Percentiles rank a stretch among this genome's conserved stretches.
These are phyloP conservation scores for Fusarium fracticaudum DNA, from an alignment of 2,329 filamentous ascomycete genomes.

Conservation along the genomic window DNA sequence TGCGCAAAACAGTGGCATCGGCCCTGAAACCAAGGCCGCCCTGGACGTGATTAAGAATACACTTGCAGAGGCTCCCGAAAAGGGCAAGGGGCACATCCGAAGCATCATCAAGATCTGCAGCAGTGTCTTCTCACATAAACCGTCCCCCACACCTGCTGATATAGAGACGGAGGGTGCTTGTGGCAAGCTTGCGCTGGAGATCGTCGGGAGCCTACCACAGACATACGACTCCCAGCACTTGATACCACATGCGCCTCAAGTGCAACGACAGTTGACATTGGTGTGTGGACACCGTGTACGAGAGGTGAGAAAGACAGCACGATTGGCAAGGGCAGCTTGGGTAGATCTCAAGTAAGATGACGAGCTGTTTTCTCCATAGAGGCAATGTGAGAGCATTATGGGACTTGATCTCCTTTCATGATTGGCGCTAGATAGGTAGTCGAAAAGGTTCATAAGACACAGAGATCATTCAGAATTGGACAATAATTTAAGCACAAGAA, in stretches of 20 bases:
- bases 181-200: conserved; percentile 58
- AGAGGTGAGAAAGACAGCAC: conserved; percentile 61
- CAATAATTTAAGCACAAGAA: not conserved
- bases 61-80: conserved; percentile 56
- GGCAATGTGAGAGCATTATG: not conserved
- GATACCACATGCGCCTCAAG: conserved; percentile 54
- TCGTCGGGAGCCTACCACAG: conserved; percentile 58
- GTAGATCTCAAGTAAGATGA: conserved; percentile 47
- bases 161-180: conserved; percentile 48
- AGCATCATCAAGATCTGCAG: conserved; percentile 59
- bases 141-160: conserved; percentile 34
- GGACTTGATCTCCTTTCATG: not conserved
- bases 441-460: not conserved
- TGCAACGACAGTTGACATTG: conserved; percentile 58
- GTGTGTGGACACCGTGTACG: conserved; percentile 65
- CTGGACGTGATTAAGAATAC: conserved; percentile 60
- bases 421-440: not conserved
- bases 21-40: conserved; percentile 58
- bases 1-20: conserved; percentile 53
- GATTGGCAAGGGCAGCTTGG: conserved; percentile 61
- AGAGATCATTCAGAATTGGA: not conserved
- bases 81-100: conserved; percentile 58
- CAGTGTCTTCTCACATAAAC: conserved; percentile 49
- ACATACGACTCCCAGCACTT: conserved; percentile 60
- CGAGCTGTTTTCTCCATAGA: conserved; percentile 19